Evolutionary conservation across 805 yeast genomes (phyloP).

Genomic region (Cyberlindnera mrakii): DNA sequence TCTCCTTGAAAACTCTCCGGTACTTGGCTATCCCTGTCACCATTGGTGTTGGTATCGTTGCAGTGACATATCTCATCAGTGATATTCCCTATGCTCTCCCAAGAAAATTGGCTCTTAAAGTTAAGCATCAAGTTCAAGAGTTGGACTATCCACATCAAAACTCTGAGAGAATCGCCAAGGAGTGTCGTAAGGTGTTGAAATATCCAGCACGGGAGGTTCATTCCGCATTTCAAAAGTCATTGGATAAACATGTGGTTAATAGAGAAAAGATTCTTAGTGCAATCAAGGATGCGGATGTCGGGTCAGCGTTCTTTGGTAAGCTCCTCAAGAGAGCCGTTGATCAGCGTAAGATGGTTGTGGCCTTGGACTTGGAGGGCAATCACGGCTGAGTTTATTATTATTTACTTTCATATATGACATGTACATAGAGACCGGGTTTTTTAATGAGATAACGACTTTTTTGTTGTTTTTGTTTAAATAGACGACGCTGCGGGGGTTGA

Average conservation of each 20-base stretch:
- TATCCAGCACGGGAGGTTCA: slow-evolving; percentile 81
- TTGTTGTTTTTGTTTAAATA: no score
- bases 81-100: slow-evolving; percentile 92
- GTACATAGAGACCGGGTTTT: no score
- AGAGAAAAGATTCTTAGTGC: slow-evolving; percentile 49
- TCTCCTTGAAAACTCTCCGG: slow-evolving; percentile 32
- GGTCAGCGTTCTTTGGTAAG: slow-evolving; percentile 48
- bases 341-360: slow-evolving; percentile 36
- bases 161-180: slow-evolving; percentile 72
- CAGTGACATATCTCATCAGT: slow-evolving; percentile 56
- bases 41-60: slow-evolving; percentile 43
- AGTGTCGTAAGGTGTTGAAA: slow-evolving; percentile 73
- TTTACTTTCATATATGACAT: no score
- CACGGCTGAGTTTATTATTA: slow-evolving; percentile 1
- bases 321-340: slow-evolving; percentile 38
- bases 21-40: slow-evolving; percentile 49
- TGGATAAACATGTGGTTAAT: slow-evolving; percentile 55
- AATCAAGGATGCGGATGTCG: slow-evolving; percentile 49
- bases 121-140: slow-evolving; percentile 53
- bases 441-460: no score
- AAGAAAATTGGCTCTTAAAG: slow-evolving; percentile 68
- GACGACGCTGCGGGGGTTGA: no score
- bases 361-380: slow-evolving; percentile 35
- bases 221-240: slow-evolving; percentile 55
- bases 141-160: slow-evolving; percentile 76